A percentile compares a stretch with the other conserved stretches of the same genome.
phyloP scores from a whole-genome alignment of 2,329 filamentous ascomycete genomes.

The Trichoderma brevicompactum region DNA sequence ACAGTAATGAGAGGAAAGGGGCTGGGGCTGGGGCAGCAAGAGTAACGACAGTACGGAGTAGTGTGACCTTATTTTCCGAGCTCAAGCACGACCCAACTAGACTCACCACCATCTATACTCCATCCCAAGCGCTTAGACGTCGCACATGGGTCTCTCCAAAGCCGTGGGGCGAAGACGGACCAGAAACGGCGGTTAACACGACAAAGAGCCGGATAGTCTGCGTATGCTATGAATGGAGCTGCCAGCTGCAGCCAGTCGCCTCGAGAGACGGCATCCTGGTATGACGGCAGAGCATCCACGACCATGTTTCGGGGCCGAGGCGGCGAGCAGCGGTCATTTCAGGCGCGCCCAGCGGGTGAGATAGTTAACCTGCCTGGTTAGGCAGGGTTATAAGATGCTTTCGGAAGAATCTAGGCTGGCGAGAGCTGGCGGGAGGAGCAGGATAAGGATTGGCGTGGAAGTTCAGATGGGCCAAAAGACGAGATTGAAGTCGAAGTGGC shows the following conservation, averaged over 20 bases:
- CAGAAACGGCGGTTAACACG: constrained; percentile 55
- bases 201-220: constrained; percentile 53
- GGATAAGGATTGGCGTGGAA: no score
- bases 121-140: constrained; percentile 46
- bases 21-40: no score
- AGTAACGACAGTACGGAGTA: no score
- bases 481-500: neutral
- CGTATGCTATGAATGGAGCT: constrained; percentile 49
- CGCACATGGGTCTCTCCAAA: constrained; percentile 58
- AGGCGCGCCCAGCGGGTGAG: neutral
- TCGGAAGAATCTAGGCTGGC: no score
- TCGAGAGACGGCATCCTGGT: constrained; percentile 53
- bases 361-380: neutral
- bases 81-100: neutral
- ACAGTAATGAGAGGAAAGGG: neutral
- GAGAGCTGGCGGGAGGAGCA: no score
- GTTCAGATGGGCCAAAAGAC: no score
- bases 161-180: constrained; percentile 53
- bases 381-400: neutral
- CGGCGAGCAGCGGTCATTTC: neutral
- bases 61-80: no score
- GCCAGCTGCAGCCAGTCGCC: constrained; percentile 56
- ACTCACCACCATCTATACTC: constrained; percentile 52
- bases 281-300: constrained; percentile 52
- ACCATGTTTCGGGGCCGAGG: constrained; percentile 34